Base-by-base conservation (phyloP, 192 early-diverging fungal species). In the Coemansia sp. region DNA sequence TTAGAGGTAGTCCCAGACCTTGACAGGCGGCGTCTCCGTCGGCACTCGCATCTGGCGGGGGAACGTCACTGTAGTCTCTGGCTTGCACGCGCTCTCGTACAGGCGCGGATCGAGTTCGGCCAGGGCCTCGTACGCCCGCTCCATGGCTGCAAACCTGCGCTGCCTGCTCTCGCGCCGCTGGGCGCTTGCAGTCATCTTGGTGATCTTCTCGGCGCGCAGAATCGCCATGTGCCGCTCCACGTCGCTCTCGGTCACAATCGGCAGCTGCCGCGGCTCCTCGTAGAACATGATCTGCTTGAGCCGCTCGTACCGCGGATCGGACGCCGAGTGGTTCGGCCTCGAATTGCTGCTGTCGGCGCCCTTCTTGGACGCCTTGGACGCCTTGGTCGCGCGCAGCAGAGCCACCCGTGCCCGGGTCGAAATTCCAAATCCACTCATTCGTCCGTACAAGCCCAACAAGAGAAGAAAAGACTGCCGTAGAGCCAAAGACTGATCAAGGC, bases 281-380 rank as follows among this genome's bases (percentile, higher is more conserved):
- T 84, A 75, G 45, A 79, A 88, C 29, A 88, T 65, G 3, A 88
- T 81, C 51, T 80, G 71, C 38, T 82, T 85, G 69, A 88, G 86
- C 32, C 82, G 58, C 47, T 86, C 83, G 54, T 82, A 75, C 21
- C 86, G 77, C 18, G 71, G 57, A 45, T 86, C 83, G 19, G 51
- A 52, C 13, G 44, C 44, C 11, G 25, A 37, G 44, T 72, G 69
- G 30, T 14, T 44, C 3, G 69, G 31, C 1, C 31, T 46, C 26
- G 43, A 19, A 2, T 37, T 30, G 44, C 35, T 45, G 7, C 35
- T 14, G 28, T 20, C 14, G 28, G 42, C 31, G 22, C 40, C 38
- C 23, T 46, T 47, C 30, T 53, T 45, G 25, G 32, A 37, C 18
- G 29, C 38, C 26, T 53, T 45, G 19, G 42, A 45, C 19, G 51